Base-by-base conservation (phyloP, 139 green algal species). In the Chlamydomonas eustigma region DNA sequence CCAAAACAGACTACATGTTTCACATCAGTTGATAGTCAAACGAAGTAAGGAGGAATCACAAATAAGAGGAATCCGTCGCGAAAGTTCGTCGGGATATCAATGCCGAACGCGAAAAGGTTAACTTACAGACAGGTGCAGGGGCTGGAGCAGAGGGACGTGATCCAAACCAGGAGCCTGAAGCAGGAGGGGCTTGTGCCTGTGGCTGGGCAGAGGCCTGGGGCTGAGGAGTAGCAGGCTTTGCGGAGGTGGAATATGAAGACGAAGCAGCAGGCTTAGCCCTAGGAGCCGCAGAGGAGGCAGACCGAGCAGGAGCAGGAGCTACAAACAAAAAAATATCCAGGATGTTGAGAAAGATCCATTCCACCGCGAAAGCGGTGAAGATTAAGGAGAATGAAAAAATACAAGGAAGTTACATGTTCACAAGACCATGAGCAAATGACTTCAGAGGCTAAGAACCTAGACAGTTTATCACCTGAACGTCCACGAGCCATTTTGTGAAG, bases 91-190 rank as follows among this genome's bases (percentile, higher is more conserved):
- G n/a, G n/a, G n/a, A n/a, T n/a, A n/a, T n/a, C n/a, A n/a, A n/a
- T n/a, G n/a, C n/a, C n/a, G n/a, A n/a, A n/a, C n/a, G n/a, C n/a
- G n/a, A n/a, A n/a, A n/a, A n/a, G n/a, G n/a, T n/a, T n/a, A n/a
- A n/a, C n/a, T 75, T 76, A 83, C 78, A 18, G 33, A 44, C 37
- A 70, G 50, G 37, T 36, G 74, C 74, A 4, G 78, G 73, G 39
- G 78, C 36, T 18, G 78, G 74, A 50, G 79, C 74, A 50, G 79
- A 37, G 1, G 70, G 75, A 2, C 64, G 51, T 25, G 39, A 74
- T 4, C 73, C 58, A 65, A 81, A 84, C 75, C 75, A 84, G 50
- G 68, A 64, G 2, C 73, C 74, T 28, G 66, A 77, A 0, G 51
- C 58, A 69, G 12, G 44, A 12, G 44, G 12, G 22, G 44, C 6